These are phyloP conservation scores for Kuraishia hungarica DNA, from an alignment of 805 yeast species.

Conservation along the genomic window DNA sequence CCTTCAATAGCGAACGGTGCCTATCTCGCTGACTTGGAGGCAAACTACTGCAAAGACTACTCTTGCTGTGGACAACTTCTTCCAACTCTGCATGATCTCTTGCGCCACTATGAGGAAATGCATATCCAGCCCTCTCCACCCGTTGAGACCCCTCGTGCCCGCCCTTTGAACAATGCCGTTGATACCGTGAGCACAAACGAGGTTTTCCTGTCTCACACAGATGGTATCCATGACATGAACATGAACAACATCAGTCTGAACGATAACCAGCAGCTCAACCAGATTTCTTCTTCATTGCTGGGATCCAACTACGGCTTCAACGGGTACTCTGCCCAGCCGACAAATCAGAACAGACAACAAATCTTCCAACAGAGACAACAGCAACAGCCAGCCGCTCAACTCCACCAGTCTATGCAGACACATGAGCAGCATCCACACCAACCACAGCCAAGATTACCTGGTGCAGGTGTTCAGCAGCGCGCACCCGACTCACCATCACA, in stretches of 20 bases:
- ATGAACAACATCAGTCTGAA: slow-evolving; percentile 11
- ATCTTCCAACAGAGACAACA: slow-evolving; percentile 8
- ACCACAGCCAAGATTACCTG: slow-evolving; percentile 1
- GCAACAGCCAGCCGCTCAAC: slow-evolving; percentile 9
- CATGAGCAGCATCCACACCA: slow-evolving; percentile 8
- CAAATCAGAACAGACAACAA: slow-evolving; percentile 5
- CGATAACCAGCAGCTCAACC: slow-evolving; percentile 2
- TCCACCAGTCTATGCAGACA: slow-evolving; percentile 3
- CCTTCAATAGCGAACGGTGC: slow-evolving; percentile 62
- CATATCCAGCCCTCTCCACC: slow-evolving; percentile 62
- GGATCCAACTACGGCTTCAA: slow-evolving; percentile 3
- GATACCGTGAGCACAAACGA: slow-evolving; percentile 92
- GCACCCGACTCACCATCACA: slow-evolving; percentile 4
- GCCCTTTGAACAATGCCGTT: slow-evolving; percentile 43
- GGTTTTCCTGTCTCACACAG: slow-evolving; percentile 58
- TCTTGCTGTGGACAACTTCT: slow-evolving; percentile 89
- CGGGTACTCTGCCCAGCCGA: background rate
- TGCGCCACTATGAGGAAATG: slow-evolving; percentile 93
- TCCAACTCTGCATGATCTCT: slow-evolving; percentile 88
- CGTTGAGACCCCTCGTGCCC: slow-evolving; percentile 29
- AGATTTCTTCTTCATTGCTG: slow-evolving; percentile 9
- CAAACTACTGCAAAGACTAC: slow-evolving; percentile 94
- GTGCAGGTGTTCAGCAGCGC: background rate
- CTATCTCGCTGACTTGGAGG: slow-evolving; percentile 87
- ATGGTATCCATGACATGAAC: slow-evolving; percentile 14